Evolutionary conservation across 139 green algal genomes (phyloP), one percentile per base, ranked within the genome.

Genomic region (Micractinium sp.): DNA sequence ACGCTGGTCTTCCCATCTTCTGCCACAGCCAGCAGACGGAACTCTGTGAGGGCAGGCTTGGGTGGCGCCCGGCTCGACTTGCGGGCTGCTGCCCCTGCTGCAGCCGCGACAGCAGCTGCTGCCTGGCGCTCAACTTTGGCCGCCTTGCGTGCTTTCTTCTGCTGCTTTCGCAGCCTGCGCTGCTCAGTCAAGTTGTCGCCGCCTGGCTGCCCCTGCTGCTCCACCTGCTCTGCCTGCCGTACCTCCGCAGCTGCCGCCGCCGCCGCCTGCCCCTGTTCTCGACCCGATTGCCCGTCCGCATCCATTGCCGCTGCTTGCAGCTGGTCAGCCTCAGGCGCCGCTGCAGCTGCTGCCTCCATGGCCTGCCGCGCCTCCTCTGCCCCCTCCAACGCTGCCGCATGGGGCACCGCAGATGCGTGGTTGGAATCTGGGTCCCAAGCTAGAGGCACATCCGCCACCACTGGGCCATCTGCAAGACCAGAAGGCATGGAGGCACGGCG

Each of bases 1-100:
- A 97, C 22, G 76, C 90, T 96, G 0, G 93, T 97, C 25, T 47
- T 29, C 3, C 93, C 94, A 78, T 98, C 95, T 1, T 90, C 69
- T 1, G 93, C 80, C 63, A 95, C 88, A 0, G 67, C 81, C 38
- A 96, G 87, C 36, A 93, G 90, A 29, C 86, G 76, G 86, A 97
- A 95, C 29, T 93, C 83, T 4, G 95, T 96, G 14, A 89, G 38
- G 0, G 95, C 88, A 0, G 82, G 75, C 66, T 92, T 92, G 39
- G 87, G 86, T 13, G 25, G 88, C 7, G 23, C 15, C 41, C 13
- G 69, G 63, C 78, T 67, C 27, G 36, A 18, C 78, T 67, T 53
- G 22, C n/a, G 61, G 78, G 67, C 79, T 14, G 63, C 39, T 63
- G 80, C 87, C 1, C 63, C 66, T 0, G 82, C 41, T 2, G 88